Percentiles rank a stretch among this genome's conserved stretches.
These are phyloP conservation scores for Discostella stelligeroides DNA, from an alignment of 108 stramenopile genomes.

Conservation along the genomic window DNA sequence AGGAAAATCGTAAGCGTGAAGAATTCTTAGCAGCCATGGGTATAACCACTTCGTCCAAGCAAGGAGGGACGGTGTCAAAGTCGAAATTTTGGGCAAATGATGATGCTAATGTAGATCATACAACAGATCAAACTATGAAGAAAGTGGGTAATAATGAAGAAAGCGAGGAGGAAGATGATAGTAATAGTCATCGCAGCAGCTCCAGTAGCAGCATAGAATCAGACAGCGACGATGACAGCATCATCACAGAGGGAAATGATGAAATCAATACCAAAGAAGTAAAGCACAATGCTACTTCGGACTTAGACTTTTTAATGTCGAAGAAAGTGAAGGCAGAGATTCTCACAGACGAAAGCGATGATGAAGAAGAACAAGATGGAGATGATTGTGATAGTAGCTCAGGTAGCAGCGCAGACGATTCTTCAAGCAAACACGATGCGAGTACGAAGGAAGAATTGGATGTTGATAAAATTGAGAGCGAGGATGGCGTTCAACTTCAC, in stretches of 20 bases:
- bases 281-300: slow-evolving; percentile 40
- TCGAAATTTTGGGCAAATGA: slow-evolving; percentile 89
- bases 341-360: slow-evolving; percentile 54
- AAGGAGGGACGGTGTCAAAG: slow-evolving; percentile 44
- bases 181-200: slow-evolving; percentile 38
- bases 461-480: slow-evolving; percentile 11
- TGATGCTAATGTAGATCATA: slow-evolving; percentile 46
- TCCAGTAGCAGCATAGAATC: slow-evolving; percentile 34
- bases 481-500: not conserved
- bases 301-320: slow-evolving; percentile 84
- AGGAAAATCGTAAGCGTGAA: slow-evolving; percentile 37
- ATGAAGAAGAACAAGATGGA: slow-evolving; percentile 41
- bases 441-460: slow-evolving; percentile 25
- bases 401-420: slow-evolving; percentile 33
- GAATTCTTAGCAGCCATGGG: slow-evolving; percentile 57
- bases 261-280: slow-evolving; percentile 4
- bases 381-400: slow-evolving; percentile 17
- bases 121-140: slow-evolving; percentile 17
- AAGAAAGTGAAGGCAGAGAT: slow-evolving; percentile 65
- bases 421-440: slow-evolving; percentile 21
- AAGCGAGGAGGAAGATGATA: slow-evolving; percentile 30
- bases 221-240: slow-evolving; percentile 21
- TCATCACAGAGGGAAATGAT: slow-evolving; percentile 29
- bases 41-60: slow-evolving; percentile 19
- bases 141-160: not conserved